Percentiles rank a stretch among this genome's conserved stretches.
Conservation (phyloP, 768 basidiomycete species). For the Clitopilus passeckerianus region DNA sequence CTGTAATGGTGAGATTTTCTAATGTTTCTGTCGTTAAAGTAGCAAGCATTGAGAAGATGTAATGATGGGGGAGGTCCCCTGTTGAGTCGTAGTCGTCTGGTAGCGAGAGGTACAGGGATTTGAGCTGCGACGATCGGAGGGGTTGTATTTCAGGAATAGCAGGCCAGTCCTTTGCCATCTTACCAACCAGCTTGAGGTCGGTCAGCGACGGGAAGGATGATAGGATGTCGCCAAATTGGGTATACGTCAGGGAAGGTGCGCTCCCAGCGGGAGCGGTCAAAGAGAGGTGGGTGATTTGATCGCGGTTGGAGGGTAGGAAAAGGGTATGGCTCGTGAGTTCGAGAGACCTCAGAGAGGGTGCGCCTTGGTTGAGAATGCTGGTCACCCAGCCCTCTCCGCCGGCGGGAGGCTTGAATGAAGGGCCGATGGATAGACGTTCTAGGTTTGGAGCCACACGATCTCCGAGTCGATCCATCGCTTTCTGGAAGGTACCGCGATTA, state of each 20-base stretch:
- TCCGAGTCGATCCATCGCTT: background rate
- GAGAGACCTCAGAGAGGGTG: background rate
- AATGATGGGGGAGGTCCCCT: background rate
- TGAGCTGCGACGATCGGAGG: background rate
- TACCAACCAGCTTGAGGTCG: constrained; percentile 1
- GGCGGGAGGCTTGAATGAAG: background rate
- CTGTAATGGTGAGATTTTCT: background rate
- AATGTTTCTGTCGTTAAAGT: background rate
- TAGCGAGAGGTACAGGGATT: background rate
- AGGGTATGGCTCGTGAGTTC: background rate
- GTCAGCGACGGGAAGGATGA: background rate
- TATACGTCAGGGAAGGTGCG: background rate
- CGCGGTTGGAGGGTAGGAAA: background rate
- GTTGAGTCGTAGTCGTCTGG: background rate
- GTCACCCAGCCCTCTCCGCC: background rate
- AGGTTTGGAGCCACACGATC: background rate
- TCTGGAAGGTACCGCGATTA: background rate
- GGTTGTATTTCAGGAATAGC: background rate
- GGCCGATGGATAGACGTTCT: background rate
- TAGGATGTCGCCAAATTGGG: background rate
- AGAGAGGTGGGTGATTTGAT: background rate
- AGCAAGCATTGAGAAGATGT: background rate
- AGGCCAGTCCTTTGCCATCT: background rate
- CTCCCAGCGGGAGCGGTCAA: background rate
- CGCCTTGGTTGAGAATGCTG: background rate